Percentiles rank a stretch among this genome's conserved stretches.
Conservation (phyloP, 1,139 yeast genomes). For the Blastobotrys raffinosifermentans region DNA sequence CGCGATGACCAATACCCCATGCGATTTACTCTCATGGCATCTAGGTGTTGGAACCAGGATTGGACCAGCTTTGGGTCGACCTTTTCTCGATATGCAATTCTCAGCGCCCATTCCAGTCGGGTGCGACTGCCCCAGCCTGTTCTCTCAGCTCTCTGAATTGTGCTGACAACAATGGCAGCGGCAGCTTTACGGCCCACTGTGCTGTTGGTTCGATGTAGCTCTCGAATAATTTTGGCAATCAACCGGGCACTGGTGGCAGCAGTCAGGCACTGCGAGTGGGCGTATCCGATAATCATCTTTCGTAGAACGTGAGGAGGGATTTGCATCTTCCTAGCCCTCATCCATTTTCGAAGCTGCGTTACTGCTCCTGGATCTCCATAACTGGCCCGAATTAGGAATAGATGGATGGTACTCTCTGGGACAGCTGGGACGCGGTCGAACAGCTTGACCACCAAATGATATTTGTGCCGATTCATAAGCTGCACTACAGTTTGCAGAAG, state of each 20-base stretch:
- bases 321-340: constrained; percentile 7
- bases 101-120: constrained; percentile 22
- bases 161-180: constrained; percentile 17
- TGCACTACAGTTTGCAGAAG: constrained; percentile 10
- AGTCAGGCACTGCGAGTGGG: constrained; percentile 13
- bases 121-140: constrained; percentile 18
- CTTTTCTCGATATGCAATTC: constrained; percentile 15
- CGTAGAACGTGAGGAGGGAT: constrained; percentile 15
- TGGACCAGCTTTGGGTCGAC: constrained; percentile 13
- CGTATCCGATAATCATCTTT: constrained; percentile 14
- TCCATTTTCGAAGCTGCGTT: constrained; percentile 13
- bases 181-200: constrained; percentile 13
- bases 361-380: constrained; percentile 16
- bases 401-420: constrained; percentile 11
- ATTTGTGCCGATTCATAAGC: constrained; percentile 13
- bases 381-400: constrained; percentile 14
- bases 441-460: constrained; percentile 18
- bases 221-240: constrained; percentile 10
- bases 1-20: constrained; percentile 20
- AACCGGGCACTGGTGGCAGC: constrained; percentile 19
- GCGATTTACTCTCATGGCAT: constrained; percentile 14
- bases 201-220: constrained; percentile 7
- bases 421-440: constrained; percentile 8
- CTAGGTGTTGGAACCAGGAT: constrained; percentile 16
- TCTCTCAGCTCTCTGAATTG: constrained; percentile 14